Evolutionary conservation across 768 basidiomycete species (phyloP), one percentile per base, ranked within the genome.

Genomic region (Tylopilus subfusipes): DNA sequence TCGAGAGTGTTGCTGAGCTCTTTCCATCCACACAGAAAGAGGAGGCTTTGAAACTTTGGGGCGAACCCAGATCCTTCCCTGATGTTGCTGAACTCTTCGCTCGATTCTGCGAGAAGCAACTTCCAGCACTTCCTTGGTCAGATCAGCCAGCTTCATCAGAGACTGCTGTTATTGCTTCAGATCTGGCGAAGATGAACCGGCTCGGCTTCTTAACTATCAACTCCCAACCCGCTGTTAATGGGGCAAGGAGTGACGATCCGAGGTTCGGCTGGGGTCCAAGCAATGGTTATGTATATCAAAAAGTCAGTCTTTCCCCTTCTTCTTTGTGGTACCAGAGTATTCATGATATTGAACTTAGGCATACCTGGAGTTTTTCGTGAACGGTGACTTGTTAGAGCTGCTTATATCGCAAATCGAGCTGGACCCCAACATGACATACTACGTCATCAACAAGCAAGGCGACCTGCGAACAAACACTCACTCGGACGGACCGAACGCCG

Each of bases 161-260:
- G 73, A 98, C 93, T 1, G 73, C 78, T 4, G 78, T 86, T 45
- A 98, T 99, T 65, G 75, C 90, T 10, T 72, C 78, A 40, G 82
- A 89, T 58, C 81, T 99, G 5, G 82, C 90, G 34, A 82, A 82
- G 68, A 84, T 98, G 77, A 99, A 98, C 70, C 81, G 85, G 49
- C 74, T 91, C 18, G 97, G 97, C 2, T 99, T 95, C 78, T 72
- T 98, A 62, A 98, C 93, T 2, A 98, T 98, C 76, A 98, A 98
- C 72, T 94, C 92, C 22, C 95, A 98, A 69, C 95, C 95, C 11
- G 94, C 93, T 3, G 94, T 98, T 29, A 91, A 96, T 65, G 94
- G 93, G 44, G 89, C 81, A 10, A 76, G 79, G 57, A 95, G 92
- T 64, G 86, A 91, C 51, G 88, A 98, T 71, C 83, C 85, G 58